A percentile compares a stretch with the other conserved stretches of the same genome.
These are phyloP conservation scores for Fraxinus greggii DNA, from an alignment of 305 asterid species.

Conservation along the genomic window DNA sequence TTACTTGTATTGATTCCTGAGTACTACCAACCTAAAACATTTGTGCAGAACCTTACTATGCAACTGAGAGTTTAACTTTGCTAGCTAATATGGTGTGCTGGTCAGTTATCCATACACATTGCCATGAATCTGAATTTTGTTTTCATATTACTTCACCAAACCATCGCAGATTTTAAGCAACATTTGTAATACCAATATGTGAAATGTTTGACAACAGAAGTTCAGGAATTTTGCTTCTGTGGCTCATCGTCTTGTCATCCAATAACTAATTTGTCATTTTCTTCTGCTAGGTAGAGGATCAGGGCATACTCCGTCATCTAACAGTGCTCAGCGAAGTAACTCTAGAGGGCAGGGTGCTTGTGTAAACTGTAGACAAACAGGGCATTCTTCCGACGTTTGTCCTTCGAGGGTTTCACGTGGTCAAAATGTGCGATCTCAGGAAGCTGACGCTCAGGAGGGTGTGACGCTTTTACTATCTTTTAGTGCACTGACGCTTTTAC, in stretches of 20 bases:
- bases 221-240: not conserved
- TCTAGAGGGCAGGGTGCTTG: slow-evolving; percentile 55
- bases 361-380: slow-evolving; percentile 55
- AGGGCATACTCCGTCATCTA: slow-evolving; percentile 50
- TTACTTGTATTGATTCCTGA: not conserved
- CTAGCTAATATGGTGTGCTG: not conserved
- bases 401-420: slow-evolving; percentile 51
- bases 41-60: not conserved
- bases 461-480: slow-evolving; percentile 25
- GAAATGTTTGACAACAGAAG: not conserved
- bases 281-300: slow-evolving; percentile 68
- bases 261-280: slow-evolving; percentile 15
- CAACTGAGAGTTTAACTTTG: not conserved
- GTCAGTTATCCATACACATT: not conserved
- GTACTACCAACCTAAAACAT: not conserved
- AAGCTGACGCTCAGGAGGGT: slow-evolving; percentile 55
- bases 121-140: not conserved
- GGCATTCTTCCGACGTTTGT: slow-evolving; percentile 48
- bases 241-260: not conserved
- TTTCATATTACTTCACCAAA: slow-evolving; percentile 3
- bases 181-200: not conserved
- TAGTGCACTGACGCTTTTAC: slow-evolving; percentile 26
- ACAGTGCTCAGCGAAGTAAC: slow-evolving; percentile 55
- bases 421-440: slow-evolving; percentile 43
- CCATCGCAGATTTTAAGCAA: not conserved